Evolutionary conservation across 2,329 filamentous ascomycete species (phyloP), one percentile per base, ranked within the genome.

Genomic region (Penicillium sp.): DNA sequence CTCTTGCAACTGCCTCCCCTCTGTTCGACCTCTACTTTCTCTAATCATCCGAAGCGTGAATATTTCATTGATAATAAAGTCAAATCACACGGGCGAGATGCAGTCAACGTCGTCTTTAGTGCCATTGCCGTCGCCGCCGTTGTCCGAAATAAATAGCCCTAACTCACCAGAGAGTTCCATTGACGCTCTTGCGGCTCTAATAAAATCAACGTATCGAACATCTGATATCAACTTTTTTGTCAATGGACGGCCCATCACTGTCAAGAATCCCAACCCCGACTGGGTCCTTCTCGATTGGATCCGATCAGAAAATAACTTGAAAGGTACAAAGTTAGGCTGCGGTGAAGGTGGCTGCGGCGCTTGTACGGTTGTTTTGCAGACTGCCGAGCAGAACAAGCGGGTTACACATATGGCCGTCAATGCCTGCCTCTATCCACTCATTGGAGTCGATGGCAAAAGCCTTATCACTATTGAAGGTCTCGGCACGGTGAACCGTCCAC

Each of bases 161-260:
- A 26, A 15, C 21, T 24, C 36, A 17, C 36, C 21, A 8, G 26
- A 40, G 13, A 40, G n/a, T 13, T 26, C 36, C 7, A 20, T 40
- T 15, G 36, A 40, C 2, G 36, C 36, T 15, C 36, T 40, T 17
- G 36, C 36, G 2, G 10, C 21, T 15, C 18, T 40, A 3, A 40
- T 40, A 3, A 15, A 20, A 40, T 24, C 36, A 24, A 40, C 36
- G 7, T 40, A 40, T 17, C 36, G 21, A 26, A 40, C 21, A 13
- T 40, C 36, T 15, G 36, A 24, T 17, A 40, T 40, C 21, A 40
- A 40, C 36, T 40, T 40, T 24, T 40, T 26, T n/a, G 21, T 40
- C 36, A 40, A 40, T 17, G 36, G 36, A 7, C 36, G 36, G n/a
- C 21, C 36, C 21, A 21, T 15, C 15, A 40, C n/a, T 8, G 36